Conservation (phyloP, 1,284 basidiomycete genomes). For the Microbotryum lychnidis-dioicae region DNA sequence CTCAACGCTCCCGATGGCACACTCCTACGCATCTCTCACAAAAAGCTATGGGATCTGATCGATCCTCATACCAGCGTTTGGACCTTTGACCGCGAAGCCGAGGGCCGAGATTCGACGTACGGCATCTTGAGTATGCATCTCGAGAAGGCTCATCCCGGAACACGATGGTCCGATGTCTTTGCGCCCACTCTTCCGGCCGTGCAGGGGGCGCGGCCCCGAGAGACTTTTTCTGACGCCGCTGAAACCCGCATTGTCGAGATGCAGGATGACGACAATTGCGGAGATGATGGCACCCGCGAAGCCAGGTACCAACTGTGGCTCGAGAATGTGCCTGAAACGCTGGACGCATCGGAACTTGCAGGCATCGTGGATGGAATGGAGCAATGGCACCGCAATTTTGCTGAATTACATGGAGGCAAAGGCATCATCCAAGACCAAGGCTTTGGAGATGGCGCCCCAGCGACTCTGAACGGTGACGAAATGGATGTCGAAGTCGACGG, state of each 20-base stretch:
- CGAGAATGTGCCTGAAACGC: conserved; percentile 72
- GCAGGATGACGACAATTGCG: not conserved
- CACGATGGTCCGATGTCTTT: conserved; percentile 79
- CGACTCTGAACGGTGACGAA: conserved; percentile 66
- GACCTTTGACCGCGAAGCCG: conserved; percentile 74
- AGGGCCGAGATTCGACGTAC: conserved; percentile 44
- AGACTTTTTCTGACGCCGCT: not conserved
- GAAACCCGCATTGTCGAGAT: conserved; percentile 14
- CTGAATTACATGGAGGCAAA: conserved; percentile 38
- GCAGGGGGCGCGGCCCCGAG: conserved; percentile 37
- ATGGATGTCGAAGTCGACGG: conserved; percentile 65
- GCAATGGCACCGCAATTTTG: conserved; percentile 57
- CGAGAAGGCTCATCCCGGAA: conserved; percentile 68
- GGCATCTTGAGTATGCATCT: conserved; percentile 72
- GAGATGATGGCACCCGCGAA: not conserved
- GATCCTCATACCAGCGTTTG: conserved; percentile 65
- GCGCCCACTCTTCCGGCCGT: conserved; percentile 43
- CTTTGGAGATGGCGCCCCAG: conserved; percentile 56
- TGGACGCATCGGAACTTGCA: conserved; percentile 73
- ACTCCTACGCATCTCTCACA: conserved; percentile 55
- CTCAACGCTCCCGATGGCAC: not conserved
- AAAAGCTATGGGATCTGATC: conserved; percentile 67
- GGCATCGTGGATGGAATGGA: conserved; percentile 69
- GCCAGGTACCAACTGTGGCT: conserved; percentile 26
- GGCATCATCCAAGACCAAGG: conserved; percentile 54